Evolutionary conservation across 1,284 basidiomycete species (phyloP).

Genomic region (Pisolithus thermaeus): DNA sequence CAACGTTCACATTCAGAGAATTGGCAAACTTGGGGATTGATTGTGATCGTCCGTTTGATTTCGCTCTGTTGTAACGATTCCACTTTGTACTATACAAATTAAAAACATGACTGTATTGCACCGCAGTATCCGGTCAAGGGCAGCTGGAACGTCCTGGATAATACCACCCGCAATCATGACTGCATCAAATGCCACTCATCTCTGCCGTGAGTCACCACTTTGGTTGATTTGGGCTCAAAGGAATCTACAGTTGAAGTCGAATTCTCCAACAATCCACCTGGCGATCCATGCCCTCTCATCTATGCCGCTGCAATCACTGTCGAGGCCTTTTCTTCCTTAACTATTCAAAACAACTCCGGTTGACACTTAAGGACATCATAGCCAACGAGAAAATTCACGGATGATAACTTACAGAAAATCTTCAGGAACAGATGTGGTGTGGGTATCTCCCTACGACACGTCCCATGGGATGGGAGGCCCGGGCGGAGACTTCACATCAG

Average conservation of each 20-base stretch:
- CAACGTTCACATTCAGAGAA: too few relatives aligned
- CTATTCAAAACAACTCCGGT: background rate
- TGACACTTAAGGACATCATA: background rate
- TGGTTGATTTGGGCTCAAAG: background rate
- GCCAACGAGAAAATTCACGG: background rate
- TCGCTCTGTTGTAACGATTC: too few relatives aligned
- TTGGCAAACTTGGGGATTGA: too few relatives aligned
- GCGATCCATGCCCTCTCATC: background rate
- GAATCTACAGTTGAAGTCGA: background rate
- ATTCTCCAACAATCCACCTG: background rate
- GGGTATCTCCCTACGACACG: background rate
- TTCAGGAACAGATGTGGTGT: background rate
- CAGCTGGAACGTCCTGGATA: background rate
- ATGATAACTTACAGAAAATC: background rate
- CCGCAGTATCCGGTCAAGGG: too few relatives aligned
- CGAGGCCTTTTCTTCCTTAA: conserved; percentile 1
- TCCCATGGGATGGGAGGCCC: background rate
- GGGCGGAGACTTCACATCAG: too few relatives aligned
- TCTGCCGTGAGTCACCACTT: background rate
- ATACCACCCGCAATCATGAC: background rate
- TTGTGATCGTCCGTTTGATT: too few relatives aligned
- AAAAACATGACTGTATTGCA: too few relatives aligned
- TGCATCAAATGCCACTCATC: background rate
- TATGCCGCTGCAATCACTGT: background rate
- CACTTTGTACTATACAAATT: too few relatives aligned